Base-by-base conservation (phyloP, 2,329 filamentous ascomycete genomes). In the Trichophyton schoenleinii region DNA sequence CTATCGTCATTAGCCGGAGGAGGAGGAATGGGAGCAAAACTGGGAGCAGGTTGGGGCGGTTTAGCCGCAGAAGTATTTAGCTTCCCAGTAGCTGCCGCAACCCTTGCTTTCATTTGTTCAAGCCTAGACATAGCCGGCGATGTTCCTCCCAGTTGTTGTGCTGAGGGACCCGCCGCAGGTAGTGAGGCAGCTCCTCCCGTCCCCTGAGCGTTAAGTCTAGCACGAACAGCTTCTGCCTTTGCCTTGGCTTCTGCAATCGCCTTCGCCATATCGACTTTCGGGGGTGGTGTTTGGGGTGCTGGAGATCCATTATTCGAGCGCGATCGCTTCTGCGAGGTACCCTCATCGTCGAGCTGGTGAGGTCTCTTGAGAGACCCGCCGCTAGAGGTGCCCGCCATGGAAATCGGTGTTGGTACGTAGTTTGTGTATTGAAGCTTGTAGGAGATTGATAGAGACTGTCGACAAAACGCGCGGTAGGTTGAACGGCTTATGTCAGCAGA, bases 91-190 rank as follows among this genome's bases (percentile, higher is more conserved):
- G 88, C 88, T 58, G 88, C 88, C 57, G 87, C 87, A 11, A 94
- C 87, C 67, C 89, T 83, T 25, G 88, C 88, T 73, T 87, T 91
- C 70, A 95, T 81, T 49, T 87, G 86, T 57, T 89, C 89, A 66
- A 92, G 83, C 80, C 73, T 89, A 80, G 70, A 86, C 80, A 65
- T 82, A 80, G 69, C 82, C 22, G 75, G 64, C 55, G 55, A 41
- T 4, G 55, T 3, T 13, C 55, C 22, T n/a, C 34, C 11, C 3
- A 36, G n/a, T 25, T 41, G 36, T 7, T 72, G 70, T 58, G 70
- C 70, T 31, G 72, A 66, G 81, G 67, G 68, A 61, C 20, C 46
- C 25, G 71, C 68, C 49, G 67, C 66, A 41, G 48, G 64, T 38
- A 53, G 64, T 62, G 63, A 58, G 38, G 66, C 62, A 62, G 65